Base-by-base conservation (phyloP, 1,139 yeast genomes). In the Meyerozyma sp. region DNA sequence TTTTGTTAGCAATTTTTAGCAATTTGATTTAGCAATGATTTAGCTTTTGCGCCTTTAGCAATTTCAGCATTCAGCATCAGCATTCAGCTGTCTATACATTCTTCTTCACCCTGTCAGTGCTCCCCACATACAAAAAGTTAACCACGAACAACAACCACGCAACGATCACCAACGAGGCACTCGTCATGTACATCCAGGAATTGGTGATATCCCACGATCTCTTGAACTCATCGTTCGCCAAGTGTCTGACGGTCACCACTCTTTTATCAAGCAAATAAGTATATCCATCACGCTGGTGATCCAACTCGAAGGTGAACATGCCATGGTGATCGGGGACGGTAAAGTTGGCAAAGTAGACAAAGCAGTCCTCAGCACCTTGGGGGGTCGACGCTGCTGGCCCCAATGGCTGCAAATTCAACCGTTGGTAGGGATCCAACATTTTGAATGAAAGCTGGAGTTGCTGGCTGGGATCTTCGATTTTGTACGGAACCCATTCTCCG, bases 291-390 rank as follows among this genome's bases (percentile, higher is more conserved):
- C 96, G 81, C 63, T 79, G 79, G 70, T 91, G 91, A 56, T 85
- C 85, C 41, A 87, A 74, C 50, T 78, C 77, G 64, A 89, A 89
- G 4, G 97, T 88, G 66, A 90, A 94, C 79, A 93, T 86, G 46
- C 99, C 99, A 61, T 93, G 96, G 59, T 91, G 97, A 63, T 93
- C 98, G 20, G 98, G 98, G 40, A 90, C 67, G 44, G 77, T 76
- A 65, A 94, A 89, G 47, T 67, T 62, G 37, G 62, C 67, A 46
- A 44, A 62, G 54, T 68, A 73, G 26, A 61, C 60, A 48, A 50
- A 65, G 21, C 68, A 51, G 41, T 75, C 75, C 25, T 77, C 65
- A 7, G 73, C 62, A 55, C 81, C 82, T 29, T 68, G 59, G 27
- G 75, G 73, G 1, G 71, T 61, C 20, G 66, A 62, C 43, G 67